phyloP scores from a whole-genome alignment of 2,329 filamentous ascomycete species.

The Cordyceps militaris region DNA sequence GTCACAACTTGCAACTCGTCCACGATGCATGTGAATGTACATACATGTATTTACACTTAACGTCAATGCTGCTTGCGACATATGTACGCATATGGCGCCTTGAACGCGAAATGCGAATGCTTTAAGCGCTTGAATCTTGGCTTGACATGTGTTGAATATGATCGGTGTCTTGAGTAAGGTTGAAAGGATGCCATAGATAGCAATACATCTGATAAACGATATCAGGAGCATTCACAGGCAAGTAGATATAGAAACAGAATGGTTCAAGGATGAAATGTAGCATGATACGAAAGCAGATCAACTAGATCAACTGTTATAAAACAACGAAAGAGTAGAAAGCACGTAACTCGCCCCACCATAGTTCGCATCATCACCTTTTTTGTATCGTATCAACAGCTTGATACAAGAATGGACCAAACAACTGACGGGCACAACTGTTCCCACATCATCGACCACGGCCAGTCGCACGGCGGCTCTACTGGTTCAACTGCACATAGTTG shows the following conservation, averaged over 20 bases:
- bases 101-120: not conserved
- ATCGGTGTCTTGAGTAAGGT: not conserved
- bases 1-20: not conserved
- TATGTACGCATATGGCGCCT: too few species aligned
- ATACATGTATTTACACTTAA: too few species aligned
- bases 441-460: not conserved
- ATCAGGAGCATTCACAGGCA: not conserved
- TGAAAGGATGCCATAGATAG: not conserved
- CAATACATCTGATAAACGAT: too few species aligned
- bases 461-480: slow-evolving; percentile 11
- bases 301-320: not conserved
- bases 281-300: not conserved
- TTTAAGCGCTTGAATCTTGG: too few species aligned
- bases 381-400: not conserved
- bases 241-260: too few species aligned
- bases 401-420: not conserved
- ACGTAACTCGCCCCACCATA: not conserved
- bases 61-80: too few species aligned
- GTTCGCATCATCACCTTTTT: not conserved
- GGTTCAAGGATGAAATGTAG: not conserved
- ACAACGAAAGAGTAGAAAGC: not conserved
- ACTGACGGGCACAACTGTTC: not conserved
- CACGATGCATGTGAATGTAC: not conserved
- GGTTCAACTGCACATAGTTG: slow-evolving; percentile 59
- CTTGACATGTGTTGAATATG: not conserved